These are phyloP conservation scores for Metroxylon sagu DNA, from an alignment of 176 grass and related monocot genomes.

Conservation along the genomic window DNA sequence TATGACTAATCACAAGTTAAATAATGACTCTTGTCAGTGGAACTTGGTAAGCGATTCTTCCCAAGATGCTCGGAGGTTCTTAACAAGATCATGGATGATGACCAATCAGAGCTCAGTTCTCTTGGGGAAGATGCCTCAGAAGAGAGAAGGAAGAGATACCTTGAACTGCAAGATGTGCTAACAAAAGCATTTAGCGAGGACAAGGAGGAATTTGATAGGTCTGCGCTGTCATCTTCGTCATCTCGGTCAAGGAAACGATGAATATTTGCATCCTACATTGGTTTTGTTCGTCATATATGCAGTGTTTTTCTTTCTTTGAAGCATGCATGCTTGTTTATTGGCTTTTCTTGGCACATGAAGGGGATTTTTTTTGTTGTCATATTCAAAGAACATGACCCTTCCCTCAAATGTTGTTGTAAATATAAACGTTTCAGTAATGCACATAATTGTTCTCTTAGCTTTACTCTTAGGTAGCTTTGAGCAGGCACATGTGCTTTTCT, in stretches of 20 bases:
- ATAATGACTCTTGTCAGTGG: conserved; percentile 36
- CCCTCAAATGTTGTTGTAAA: too few relatives aligned
- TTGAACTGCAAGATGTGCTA: conserved; percentile 53
- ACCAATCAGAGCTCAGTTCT: conserved; percentile 26
- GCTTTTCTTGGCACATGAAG: too few relatives aligned
- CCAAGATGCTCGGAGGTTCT: conserved; percentile 55
- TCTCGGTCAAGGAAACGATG: conserved; percentile 30
- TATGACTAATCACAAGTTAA: conserved; percentile 8
- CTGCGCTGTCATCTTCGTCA: conserved; percentile 27
- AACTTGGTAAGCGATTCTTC: conserved; percentile 71
- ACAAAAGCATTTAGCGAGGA: conserved; percentile 68
- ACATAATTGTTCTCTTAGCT: too few relatives aligned
- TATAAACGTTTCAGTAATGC: too few relatives aligned
- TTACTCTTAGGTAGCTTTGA: too few relatives aligned
- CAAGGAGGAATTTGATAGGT: conserved; percentile 42
- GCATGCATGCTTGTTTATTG: too few relatives aligned
- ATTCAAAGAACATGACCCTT: too few relatives aligned
- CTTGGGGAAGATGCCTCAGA: conserved; percentile 23
- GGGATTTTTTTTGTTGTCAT: too few relatives aligned
- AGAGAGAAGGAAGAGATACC: conserved; percentile 45
- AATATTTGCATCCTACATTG: too few relatives aligned
- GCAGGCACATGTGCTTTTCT: too few relatives aligned
- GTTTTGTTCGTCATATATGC: too few relatives aligned
- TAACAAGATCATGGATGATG: conserved; percentile 66
- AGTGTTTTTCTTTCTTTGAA: too few relatives aligned